A percentile compares a stretch with the other conserved stretches of the same genome.
Evolutionary conservation across 2,329 filamentous ascomycete species (phyloP).

Genomic region (Leptographium wingfieldii): DNA sequence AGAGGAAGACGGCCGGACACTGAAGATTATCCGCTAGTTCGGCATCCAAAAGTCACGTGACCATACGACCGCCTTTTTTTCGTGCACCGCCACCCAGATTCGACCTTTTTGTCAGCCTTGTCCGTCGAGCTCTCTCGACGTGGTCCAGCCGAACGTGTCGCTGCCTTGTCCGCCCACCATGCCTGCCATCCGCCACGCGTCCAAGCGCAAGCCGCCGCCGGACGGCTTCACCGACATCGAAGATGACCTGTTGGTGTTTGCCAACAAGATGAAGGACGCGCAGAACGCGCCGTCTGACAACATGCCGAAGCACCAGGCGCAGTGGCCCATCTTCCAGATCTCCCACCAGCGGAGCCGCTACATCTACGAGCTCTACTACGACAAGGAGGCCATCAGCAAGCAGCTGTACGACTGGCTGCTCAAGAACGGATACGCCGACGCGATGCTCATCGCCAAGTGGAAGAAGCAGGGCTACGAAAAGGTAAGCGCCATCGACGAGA

Average conservation of each 20-base stretch:
- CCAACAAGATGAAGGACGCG: conserved; percentile 89
- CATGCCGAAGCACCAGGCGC: conserved; percentile 73
- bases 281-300: conserved; percentile 77
- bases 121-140: not conserved
- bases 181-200: conserved; percentile 65
- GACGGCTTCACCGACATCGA: conserved; percentile 83
- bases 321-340: conserved; percentile 98
- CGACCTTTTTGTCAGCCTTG: not conserved
- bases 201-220: conserved; percentile 70
- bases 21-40: not conserved
- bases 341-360: conserved; percentile 85
- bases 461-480: conserved; percentile 99
- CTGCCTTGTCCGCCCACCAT: conserved; percentile 29
- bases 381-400: conserved; percentile 90
- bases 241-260: conserved; percentile 72
- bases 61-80: not conserved
- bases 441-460: conserved; percentile 96
- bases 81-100: not conserved
- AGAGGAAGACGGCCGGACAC: not conserved
- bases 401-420: conserved; percentile 89
- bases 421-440: conserved; percentile 93
- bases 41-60: not conserved
- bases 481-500: conserved; percentile 28
- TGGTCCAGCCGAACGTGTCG: not conserved
- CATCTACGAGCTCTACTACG: conserved; percentile 95